Evolutionary conservation across 2,329 filamentous ascomycete genomes (phyloP).

Genomic region (Drechslerella stenobrocha): DNA sequence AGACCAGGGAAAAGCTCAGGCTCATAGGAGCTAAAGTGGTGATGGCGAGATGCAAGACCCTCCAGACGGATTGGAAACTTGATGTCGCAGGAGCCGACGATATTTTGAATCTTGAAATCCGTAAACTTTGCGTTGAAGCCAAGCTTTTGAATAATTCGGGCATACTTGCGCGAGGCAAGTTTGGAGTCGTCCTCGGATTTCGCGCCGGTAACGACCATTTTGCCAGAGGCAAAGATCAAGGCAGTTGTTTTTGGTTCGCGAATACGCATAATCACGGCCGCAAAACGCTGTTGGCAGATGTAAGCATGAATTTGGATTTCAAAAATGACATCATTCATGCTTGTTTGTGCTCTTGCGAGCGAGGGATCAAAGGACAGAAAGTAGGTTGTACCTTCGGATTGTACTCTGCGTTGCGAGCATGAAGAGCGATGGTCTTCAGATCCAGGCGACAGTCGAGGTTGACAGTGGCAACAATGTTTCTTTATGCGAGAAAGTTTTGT

Average conservation of each 20-base stretch:
- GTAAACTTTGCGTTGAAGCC: conserved; percentile 99
- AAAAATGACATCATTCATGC: conserved; percentile 49
- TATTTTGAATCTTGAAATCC: conserved; percentile 99
- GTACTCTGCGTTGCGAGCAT: conserved; percentile 97
- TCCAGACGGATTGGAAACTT: conserved; percentile 98
- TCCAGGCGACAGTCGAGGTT: conserved; percentile 97
- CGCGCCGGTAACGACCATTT: conserved; percentile 98
- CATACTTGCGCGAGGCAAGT: conserved; percentile 94
- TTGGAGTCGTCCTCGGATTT: conserved; percentile 98
- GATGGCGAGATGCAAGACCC: conserved; percentile 92
- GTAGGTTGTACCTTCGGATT: conserved; percentile 80
- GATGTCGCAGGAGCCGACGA: conserved; percentile 97
- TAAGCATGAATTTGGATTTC: conserved; percentile 54
- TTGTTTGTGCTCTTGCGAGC: conserved; percentile 40
- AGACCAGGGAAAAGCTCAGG: conserved; percentile 98
- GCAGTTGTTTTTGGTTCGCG: conserved; percentile 98
- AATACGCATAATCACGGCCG: conserved; percentile 99
- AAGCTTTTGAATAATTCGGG: conserved; percentile 98
- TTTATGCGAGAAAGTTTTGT: conserved; percentile 60
- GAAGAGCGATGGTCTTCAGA: conserved; percentile 96
- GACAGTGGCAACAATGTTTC: conserved; percentile 98
- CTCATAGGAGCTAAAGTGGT: conserved; percentile 99
- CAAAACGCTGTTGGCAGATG: conserved; percentile 73
- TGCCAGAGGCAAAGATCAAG: conserved; percentile 95
- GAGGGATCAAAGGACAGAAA: conserved; percentile 53